Conservation (phyloP, 2,329 filamentous ascomycete genomes). For the Colletotrichum sp. region DNA sequence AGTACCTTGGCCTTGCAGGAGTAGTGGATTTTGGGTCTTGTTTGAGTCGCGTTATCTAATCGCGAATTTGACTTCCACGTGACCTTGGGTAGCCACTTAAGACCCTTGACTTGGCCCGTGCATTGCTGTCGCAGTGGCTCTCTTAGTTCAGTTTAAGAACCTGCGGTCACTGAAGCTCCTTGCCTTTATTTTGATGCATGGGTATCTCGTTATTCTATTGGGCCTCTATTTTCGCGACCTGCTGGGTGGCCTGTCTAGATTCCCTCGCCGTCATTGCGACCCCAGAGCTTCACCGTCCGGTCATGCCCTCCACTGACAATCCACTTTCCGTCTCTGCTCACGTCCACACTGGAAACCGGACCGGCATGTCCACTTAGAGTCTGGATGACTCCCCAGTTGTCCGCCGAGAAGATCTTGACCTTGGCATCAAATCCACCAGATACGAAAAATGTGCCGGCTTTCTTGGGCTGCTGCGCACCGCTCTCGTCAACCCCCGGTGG, state of each 20-base stretch:
- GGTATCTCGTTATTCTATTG: background rate
- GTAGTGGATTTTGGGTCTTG: constrained; percentile 12
- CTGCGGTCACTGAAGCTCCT: background rate
- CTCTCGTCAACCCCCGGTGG: constrained; percentile 68
- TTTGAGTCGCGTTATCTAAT: constrained; percentile 28
- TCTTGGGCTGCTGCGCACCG: constrained; percentile 75
- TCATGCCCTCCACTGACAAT: constrained; percentile 96
- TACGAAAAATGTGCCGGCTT: constrained; percentile 89
- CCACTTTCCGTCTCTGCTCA: constrained; percentile 85
- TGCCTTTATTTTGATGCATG: background rate
- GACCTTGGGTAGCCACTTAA: background rate
- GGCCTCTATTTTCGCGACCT: constrained; percentile 10
- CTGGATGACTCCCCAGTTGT: constrained; percentile 93
- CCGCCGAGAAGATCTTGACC: constrained; percentile 93
- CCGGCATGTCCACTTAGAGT: constrained; percentile 89
- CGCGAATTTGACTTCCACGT: constrained; percentile 4
- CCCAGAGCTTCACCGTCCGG: constrained; percentile 95
- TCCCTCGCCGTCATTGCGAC: constrained; percentile 74
- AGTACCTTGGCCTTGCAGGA: background rate
- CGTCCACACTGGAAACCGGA: constrained; percentile 89
- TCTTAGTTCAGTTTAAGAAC: background rate
- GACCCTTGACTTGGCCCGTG: background rate
- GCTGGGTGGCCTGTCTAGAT: constrained; percentile 34
- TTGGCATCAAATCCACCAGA: constrained; percentile 92
- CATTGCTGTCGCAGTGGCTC: background rate